Conservation (phyloP, 164 flowering plant genomes). For the Dillenia turbinata region DNA sequence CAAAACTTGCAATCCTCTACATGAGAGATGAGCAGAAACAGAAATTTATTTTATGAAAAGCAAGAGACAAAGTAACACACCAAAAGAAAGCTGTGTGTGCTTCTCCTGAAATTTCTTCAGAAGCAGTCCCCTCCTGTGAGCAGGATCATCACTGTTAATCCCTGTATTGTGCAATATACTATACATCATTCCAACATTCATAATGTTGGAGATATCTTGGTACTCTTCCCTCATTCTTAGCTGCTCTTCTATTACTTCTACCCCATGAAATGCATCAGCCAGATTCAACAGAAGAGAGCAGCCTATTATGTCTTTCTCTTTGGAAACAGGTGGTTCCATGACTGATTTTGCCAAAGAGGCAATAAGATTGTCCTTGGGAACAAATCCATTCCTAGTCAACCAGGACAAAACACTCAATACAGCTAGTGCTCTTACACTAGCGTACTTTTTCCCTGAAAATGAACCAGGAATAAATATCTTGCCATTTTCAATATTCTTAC, state of each 20-base stretch:
- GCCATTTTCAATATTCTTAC: conserved; percentile 34
- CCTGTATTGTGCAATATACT: conserved; percentile 64
- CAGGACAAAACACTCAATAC: conserved; percentile 61
- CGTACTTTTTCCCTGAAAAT: conserved; percentile 30
- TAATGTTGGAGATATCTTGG: conserved; percentile 64
- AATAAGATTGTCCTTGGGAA: conserved; percentile 74
- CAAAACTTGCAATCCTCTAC: too few relatives aligned
- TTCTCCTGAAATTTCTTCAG: conserved; percentile 62
- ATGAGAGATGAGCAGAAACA: too few relatives aligned
- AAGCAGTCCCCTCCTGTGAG: conserved; percentile 66
- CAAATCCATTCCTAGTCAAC: conserved; percentile 79
- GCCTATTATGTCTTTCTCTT: conserved; percentile 67
- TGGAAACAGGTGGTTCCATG: conserved; percentile 65
- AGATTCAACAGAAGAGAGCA: conserved; percentile 83
- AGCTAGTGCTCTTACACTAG: conserved; percentile 53
- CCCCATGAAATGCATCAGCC: conserved; percentile 81
- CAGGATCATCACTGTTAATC: conserved; percentile 51
- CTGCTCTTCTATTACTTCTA: conserved; percentile 79
- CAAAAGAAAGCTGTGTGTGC: conserved; percentile 44
- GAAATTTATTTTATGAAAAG: background rate
- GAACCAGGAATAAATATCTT: conserved; percentile 22
- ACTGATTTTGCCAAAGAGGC: conserved; percentile 71
- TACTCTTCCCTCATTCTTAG: conserved; percentile 58
- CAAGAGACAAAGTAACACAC: conserved; percentile 26
- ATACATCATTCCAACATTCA: conserved; percentile 87